Base-by-base conservation (phyloP, 1,139 yeast genomes). In the Yamadazyma pseudoaaseri region DNA sequence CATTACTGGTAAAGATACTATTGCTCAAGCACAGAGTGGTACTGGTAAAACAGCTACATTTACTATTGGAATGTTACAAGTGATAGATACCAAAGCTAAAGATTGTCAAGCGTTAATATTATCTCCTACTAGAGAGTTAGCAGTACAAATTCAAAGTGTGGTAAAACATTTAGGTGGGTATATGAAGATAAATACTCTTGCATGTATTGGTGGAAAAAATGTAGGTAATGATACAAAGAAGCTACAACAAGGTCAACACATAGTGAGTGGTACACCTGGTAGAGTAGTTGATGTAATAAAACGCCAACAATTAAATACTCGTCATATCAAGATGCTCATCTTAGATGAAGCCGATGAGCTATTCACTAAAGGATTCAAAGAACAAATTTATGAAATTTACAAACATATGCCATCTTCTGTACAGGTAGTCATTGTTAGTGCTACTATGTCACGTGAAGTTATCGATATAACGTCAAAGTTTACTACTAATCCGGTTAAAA, bases 31-130 rank as follows among this genome's bases (percentile, higher is more conserved):
- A 8, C 98, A 92, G 58, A 86, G 96, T 4, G 98, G 98, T 42
- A 92, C 98, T 1, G 98, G 98, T 53, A 92, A 92, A 59, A 92
- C 98, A 0, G 98, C 97, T 14, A 92, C 98, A 0, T 92, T 92
- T 57, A 76, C 96, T 11, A 87, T 92, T 37, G 96, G 96, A 8
- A 83, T 86, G 82, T 66, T 92, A 36, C 89, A 90, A 56, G 87
- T 74, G 13, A 70, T 87, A 14, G 95, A 89, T 44, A 58, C 84
- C 17, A 75, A 71, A 41, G 67, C 76, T 36, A 73, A 76, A 47
- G 89, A 83, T 35, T 72, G 81, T 29, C 95, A 86, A 60, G 96
- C 96, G 5, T 67, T 92, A 31, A 84, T 92, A 8, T 66, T 92
- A 32, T 86, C 96, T 5, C 97, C 98, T n/a, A 92, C 97, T 2